Evolutionary conservation across 129 eudicot genomes (phyloP), one percentile per base, ranked within the genome.

Genomic region (Artemisia argyi): DNA sequence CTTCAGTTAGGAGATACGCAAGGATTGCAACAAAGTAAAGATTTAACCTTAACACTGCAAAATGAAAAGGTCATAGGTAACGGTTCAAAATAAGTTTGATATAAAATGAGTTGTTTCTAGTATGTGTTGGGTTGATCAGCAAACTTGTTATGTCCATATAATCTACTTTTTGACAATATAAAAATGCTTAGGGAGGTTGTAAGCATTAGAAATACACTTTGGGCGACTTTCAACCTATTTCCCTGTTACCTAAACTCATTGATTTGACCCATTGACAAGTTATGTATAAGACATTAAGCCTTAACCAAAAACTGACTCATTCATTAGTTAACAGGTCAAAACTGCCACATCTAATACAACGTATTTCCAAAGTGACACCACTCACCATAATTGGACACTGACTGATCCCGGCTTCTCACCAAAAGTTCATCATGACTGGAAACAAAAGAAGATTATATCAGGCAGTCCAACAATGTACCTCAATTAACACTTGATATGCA

Each of bases 371-470:
- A 28, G 53, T 48, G 71, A 46, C 65, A 74, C 55, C 13, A 76
- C 91, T 82, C 83, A 93, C 98, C 92, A 79, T 87, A 93, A 76
- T 93, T 89, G 14, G 98, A 90, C 56, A 90, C 61, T 0, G 96
- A 87, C 79, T 85, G 98, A 87, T 93, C 98, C 14, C 96, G 89
- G 73, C 96, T 80, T 81, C 89, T 90, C 80, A 74, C 77, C 20
- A 93, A 52, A 60, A 93, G 96, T 75, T 90, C 96, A 56, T 89
- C 97, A 77, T 82, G 95, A 75, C 98, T 93, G 96, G 66, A 61
- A 81, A 68, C 72, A 73, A 44, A 26, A 83, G 64, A 16, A 13
- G 0, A 52, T 7, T 3, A 19, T 50, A 32, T 64, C 46, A 55
- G 11, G 32, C 16, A 13, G 46, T 22, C 11, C 52, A 17, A 52